A percentile compares a stretch with the other conserved stretches of the same genome.
These are phyloP conservation scores for Coniella lustricola DNA, from an alignment of 2,329 filamentous ascomycete species.

Conservation along the genomic window DNA sequence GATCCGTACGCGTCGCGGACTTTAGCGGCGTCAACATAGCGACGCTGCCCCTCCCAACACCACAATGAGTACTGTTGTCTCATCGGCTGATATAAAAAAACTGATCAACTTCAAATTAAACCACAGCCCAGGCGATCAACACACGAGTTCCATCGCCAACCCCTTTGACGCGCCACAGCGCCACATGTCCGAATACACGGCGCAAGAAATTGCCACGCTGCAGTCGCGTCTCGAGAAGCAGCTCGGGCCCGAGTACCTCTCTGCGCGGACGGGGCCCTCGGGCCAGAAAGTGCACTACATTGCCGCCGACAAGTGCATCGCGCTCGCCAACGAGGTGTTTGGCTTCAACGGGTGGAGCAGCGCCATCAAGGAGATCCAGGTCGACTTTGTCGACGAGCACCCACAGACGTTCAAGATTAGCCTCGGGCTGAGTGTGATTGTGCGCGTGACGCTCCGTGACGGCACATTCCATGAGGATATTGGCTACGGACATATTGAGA, in stretches of 20 bases:
- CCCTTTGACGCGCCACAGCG: slow-evolving; percentile 71
- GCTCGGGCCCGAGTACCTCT: slow-evolving; percentile 93
- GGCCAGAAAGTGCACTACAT: slow-evolving; percentile 89
- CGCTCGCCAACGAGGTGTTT: slow-evolving; percentile 89
- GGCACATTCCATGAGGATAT: slow-evolving; percentile 98
- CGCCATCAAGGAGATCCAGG: slow-evolving; percentile 87
- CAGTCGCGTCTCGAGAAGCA: slow-evolving; percentile 85
- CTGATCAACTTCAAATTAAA: background rate
- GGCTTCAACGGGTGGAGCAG: slow-evolving; percentile 98
- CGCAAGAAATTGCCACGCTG: slow-evolving; percentile 82
- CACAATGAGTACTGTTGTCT: too few relatives aligned
- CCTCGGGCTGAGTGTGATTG: slow-evolving; percentile 81
- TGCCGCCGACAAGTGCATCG: slow-evolving; percentile 93
- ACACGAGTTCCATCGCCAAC: slow-evolving; percentile 54
- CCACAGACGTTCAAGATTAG: slow-evolving; percentile 70
- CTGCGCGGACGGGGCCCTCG: slow-evolving; percentile 71
- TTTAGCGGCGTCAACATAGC: background rate
- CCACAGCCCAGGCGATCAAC: slow-evolving; percentile 62
- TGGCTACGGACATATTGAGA: slow-evolving; percentile 94
- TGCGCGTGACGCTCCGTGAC: slow-evolving; percentile 83
- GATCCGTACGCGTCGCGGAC: slow-evolving; percentile 5
- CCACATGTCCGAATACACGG: slow-evolving; percentile 73
- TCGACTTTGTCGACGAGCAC: slow-evolving; percentile 91
- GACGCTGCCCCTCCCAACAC: too few relatives aligned
- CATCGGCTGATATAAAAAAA: background rate